Conservation (phyloP, 352 stramenopile genomes). For the Phytopythium kandeliae region DNA sequence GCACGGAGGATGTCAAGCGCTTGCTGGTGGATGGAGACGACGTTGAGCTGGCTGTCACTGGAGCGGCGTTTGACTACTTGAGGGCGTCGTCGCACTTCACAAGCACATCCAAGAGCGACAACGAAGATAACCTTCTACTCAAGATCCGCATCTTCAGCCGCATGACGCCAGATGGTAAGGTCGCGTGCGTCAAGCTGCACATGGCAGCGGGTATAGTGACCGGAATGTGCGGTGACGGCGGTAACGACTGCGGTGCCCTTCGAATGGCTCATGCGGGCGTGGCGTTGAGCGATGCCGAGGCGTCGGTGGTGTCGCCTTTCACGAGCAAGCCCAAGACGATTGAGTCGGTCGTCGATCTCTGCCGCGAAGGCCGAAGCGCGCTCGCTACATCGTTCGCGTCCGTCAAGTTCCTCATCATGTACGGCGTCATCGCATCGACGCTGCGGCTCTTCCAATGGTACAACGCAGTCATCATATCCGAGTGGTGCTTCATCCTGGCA, state of each 20-base stretch:
- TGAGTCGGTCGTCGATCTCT: constrained; percentile 57
- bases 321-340: constrained; percentile 83
- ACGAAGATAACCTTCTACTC: constrained; percentile 22
- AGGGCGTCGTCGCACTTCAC: constrained; percentile 20
- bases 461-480: constrained; percentile 54
- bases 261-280: constrained; percentile 85
- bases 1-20: constrained; percentile 20
- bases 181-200: constrained; percentile 29
- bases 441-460: constrained; percentile 64
- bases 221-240: constrained; percentile 28
- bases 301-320: constrained; percentile 84
- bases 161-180: constrained; percentile 40
- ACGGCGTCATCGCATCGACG: constrained; percentile 66
- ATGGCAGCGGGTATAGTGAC: constrained; percentile 10
- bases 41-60: constrained; percentile 38
- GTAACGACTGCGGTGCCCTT: constrained; percentile 83
- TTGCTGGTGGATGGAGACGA: constrained; percentile 8
- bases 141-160: constrained; percentile 45
- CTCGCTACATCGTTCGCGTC: constrained; percentile 65
- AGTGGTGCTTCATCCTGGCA: constrained; percentile 64
- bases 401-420: constrained; percentile 88
- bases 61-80: constrained; percentile 27
- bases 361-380: constrained; percentile 82
- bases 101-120: neutral
- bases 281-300: constrained; percentile 77